Base-by-base conservation (phyloP, 2,329 filamentous ascomycete species). In the Alternaria sp. region DNA sequence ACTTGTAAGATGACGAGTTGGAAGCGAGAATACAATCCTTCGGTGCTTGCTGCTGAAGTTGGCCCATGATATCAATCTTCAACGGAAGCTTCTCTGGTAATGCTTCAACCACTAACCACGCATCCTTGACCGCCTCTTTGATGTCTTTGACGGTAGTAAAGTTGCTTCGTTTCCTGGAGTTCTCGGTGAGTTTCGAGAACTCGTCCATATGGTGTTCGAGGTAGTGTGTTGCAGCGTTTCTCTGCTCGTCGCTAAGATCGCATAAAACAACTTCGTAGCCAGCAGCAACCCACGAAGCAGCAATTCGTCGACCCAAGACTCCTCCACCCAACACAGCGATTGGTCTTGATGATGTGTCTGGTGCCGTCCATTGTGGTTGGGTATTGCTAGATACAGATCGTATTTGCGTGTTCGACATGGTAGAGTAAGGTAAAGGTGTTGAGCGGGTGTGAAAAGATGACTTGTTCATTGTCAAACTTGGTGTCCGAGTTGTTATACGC, bases 41-140 rank as follows among this genome's bases (percentile, higher is more conserved):
- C 0, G 80, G 79, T 0, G 82, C 77, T 7, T 76, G 39, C 7
- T 64, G 64, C n/a, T 84, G 83, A 8, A 87, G 74, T 4, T 83
- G 75, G 2, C 75, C 81, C 58, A 86, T 83, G 0, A 80, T 82
- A 12, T 76, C 75, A 14, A 82, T 81, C 72, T 87, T 87, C 32
- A 85, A 65, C 7, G 78, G 66, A 9, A 85, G 74, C 54, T 78
- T 81, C 67, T 86, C 85, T 0, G 84, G 85, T 0, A 87, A 80
- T 14, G 81, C 83, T 69, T 86, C 85, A 59, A 86, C 80, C n/a
- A 86, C 81, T 6, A 86, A 75, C 85, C 82, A 87, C 3, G 84
- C 80, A 34, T 82, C 72, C 1, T 69, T 52, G 5, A 86, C 80
- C 0, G 84, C 81, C 0, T 66, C 51, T 7, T 74, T 58, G 2